These are phyloP conservation scores for Cruciata laevipes DNA, from an alignment of 257 asterid genomes.

Conservation along the genomic window DNA sequence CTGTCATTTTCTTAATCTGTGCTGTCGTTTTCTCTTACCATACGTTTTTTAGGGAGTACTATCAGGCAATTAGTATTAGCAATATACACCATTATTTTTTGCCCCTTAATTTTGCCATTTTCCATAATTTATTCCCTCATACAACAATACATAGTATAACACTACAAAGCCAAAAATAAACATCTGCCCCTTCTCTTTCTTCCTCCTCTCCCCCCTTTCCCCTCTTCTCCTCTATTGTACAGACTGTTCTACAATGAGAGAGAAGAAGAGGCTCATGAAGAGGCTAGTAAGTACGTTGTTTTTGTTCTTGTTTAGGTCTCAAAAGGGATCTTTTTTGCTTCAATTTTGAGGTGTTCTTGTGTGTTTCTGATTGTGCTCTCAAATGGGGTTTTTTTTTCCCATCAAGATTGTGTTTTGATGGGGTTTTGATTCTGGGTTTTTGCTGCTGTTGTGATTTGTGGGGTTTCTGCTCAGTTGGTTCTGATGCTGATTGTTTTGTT, in stretches of 20 bases:
- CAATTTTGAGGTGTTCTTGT: not conserved
- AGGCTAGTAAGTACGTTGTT: constrained; percentile 99
- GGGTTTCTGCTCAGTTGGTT: not conserved
- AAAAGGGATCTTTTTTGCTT: not conserved
- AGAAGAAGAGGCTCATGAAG: constrained; percentile 65
- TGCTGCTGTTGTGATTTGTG: constrained; percentile 1
- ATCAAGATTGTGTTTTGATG: not conserved
- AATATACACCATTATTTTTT: constrained; percentile 11
- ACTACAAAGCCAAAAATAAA: constrained; percentile 14
- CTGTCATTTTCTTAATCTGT: constrained; percentile 49
- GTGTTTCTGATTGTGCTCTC: not conserved
- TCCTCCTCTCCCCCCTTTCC: constrained; percentile 6
- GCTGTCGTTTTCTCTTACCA: constrained; percentile 72
- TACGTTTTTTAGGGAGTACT: constrained; percentile 19
- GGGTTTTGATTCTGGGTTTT: not conserved
- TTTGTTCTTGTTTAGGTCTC: constrained; percentile 7
- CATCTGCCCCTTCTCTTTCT: constrained; percentile 27
- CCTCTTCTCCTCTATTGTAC: constrained; percentile 21
- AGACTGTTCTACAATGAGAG: constrained; percentile 26
- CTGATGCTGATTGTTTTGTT: constrained; percentile 6
- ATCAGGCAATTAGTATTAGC: not conserved
- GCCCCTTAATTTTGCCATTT: constrained; percentile 63
- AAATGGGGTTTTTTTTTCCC: constrained; percentile 7
- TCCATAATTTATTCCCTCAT: constrained; percentile 31
- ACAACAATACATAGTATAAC: constrained; percentile 9